These are phyloP conservation scores for Globisporangium iwayamae DNA, from an alignment of 352 stramenopile genomes.

Conservation along the genomic window DNA sequence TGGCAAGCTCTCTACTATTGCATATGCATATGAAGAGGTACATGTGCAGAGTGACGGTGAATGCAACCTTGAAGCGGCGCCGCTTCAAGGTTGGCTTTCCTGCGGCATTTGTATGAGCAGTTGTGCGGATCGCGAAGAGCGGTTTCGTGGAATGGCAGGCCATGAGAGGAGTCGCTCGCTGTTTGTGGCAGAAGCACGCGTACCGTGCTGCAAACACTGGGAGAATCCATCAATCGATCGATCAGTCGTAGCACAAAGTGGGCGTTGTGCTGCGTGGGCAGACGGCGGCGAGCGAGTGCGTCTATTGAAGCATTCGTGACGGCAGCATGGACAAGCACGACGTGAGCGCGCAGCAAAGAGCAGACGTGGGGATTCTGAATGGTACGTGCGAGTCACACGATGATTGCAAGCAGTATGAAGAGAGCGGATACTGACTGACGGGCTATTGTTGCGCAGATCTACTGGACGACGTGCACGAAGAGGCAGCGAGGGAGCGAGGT, in stretches of 20 bases:
- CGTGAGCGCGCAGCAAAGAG: not conserved
- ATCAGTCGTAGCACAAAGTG: not conserved
- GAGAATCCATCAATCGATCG: not conserved
- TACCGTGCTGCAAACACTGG: not conserved
- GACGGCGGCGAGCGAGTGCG: not conserved
- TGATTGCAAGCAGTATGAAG: not conserved
- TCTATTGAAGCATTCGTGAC: not conserved
- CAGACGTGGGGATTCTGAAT: slow-evolving; percentile 1
- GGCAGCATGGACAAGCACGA: not conserved
- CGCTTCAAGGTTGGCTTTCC: not conserved
- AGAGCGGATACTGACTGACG: not conserved
- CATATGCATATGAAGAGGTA: not conserved
- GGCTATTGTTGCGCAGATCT: not conserved
- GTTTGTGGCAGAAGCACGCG: not conserved
- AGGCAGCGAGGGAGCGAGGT: slow-evolving; percentile 10
- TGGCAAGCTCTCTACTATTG: not conserved
- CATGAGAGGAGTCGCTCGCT: not conserved
- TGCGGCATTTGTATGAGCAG: no score
- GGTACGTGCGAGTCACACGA: not conserved
- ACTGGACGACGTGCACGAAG: slow-evolving; percentile 13
- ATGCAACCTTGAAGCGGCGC: not conserved
- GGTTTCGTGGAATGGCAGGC: not conserved
- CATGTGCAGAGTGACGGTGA: not conserved
- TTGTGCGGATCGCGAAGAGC: not conserved
- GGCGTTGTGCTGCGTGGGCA: not conserved